phyloP scores from a whole-genome alignment of 768 basidiomycete species.

The Postia placenta region DNA sequence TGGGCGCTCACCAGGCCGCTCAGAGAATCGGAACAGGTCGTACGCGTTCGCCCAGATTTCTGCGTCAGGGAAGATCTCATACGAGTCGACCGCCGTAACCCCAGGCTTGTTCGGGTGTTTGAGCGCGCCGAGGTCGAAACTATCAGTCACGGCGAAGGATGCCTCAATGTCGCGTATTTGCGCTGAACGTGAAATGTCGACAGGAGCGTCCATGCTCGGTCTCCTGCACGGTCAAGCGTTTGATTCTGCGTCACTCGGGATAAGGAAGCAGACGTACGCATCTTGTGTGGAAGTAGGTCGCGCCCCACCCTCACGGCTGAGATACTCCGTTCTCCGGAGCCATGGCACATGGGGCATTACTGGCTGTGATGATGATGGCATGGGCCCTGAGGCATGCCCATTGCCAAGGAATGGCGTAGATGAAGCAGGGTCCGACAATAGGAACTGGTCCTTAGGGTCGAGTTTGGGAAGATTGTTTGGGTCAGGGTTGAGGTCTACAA shows the following conservation, averaged over 20 bases:
- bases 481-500: constrained; percentile 61
- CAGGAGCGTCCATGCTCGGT: constrained; percentile 34
- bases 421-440: constrained; percentile 62
- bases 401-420: constrained; percentile 30
- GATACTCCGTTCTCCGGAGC: constrained; percentile 90
- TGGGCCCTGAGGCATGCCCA: neutral
- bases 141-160: constrained; percentile 61
- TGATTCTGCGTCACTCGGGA: no score
- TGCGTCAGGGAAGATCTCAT: constrained; percentile 76
- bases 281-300: constrained; percentile 42
- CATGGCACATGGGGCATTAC: constrained; percentile 66
- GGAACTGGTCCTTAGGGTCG: constrained; percentile 70
- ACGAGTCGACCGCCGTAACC: constrained; percentile 73
- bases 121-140: constrained; percentile 53
- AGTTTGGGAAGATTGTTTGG: constrained; percentile 49
- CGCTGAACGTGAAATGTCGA: constrained; percentile 70
- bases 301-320: constrained; percentile 55
- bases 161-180: constrained; percentile 76
- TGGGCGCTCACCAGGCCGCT: constrained; percentile 75
- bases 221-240: constrained; percentile 38
- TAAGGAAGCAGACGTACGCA: constrained; percentile 36
- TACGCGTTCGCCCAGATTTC: constrained; percentile 89
- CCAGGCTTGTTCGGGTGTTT: constrained; percentile 76
- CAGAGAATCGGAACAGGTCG: constrained; percentile 80
- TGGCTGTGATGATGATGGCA: constrained; percentile 34